These are phyloP conservation scores for Emydomyces testavorans DNA, from an alignment of 2,329 filamentous ascomycete genomes.

Conservation along the genomic window DNA sequence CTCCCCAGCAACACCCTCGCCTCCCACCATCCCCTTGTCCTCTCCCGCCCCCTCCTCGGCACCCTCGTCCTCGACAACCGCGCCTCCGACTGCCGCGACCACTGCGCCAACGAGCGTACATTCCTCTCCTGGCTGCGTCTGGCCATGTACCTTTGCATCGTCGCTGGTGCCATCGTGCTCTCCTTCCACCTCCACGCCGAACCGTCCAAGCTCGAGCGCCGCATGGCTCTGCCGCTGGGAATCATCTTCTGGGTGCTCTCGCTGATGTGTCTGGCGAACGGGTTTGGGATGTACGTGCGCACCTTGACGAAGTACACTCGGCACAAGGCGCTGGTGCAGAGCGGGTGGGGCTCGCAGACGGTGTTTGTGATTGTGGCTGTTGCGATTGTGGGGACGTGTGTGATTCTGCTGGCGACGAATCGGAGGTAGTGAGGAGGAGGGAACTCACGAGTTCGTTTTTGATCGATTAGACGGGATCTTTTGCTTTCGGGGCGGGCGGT, in stretches of 20 bases:
- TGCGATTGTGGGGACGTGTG: constrained; percentile 36
- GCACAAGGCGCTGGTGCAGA: constrained; percentile 74
- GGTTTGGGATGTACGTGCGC: constrained; percentile 78
- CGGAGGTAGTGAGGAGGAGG: constrained; percentile 11
- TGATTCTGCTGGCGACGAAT: constrained; percentile 35
- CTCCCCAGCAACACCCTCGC: constrained; percentile 17
- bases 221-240: constrained; percentile 72
- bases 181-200: constrained; percentile 78
- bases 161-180: constrained; percentile 78
- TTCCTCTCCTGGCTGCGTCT: constrained; percentile 89
- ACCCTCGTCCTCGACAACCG: constrained; percentile 56
- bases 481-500: background rate
- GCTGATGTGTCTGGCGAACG: constrained; percentile 61
- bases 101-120: constrained; percentile 55
- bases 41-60: constrained; percentile 44
- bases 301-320: constrained; percentile 70
- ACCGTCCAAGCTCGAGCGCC: constrained; percentile 58
- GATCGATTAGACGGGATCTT: background rate
- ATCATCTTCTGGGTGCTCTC: constrained; percentile 78
- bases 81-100: constrained; percentile 54
- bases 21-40: constrained; percentile 36
- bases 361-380: constrained; percentile 44
- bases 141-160: constrained; percentile 79
- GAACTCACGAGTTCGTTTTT: background rate
- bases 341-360: constrained; percentile 81